These are phyloP conservation scores for Naganishia friedmannii DNA, from an alignment of 768 basidiomycete species.

Conservation along the genomic window DNA sequence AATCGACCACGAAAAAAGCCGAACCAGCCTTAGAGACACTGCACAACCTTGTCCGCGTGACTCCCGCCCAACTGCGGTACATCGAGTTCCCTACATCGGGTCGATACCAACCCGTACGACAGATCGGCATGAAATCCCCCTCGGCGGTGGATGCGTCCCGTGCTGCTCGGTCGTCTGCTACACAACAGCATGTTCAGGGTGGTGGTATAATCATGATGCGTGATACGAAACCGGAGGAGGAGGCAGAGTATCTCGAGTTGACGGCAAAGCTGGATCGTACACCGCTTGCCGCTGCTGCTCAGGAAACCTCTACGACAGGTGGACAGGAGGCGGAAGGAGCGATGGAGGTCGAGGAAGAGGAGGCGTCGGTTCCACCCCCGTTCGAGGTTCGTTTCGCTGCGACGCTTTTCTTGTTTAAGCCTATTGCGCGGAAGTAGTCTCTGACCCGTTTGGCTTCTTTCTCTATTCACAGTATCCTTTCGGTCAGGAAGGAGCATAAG, in stretches of 20 bases:
- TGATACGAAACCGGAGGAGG: slow-evolving; percentile 69
- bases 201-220: slow-evolving; percentile 82
- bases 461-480: slow-evolving; percentile 19
- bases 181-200: slow-evolving; percentile 56
- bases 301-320: slow-evolving; percentile 44
- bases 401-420: too few species aligned
- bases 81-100: slow-evolving; percentile 71
- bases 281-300: slow-evolving; percentile 49
- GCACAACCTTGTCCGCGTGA: slow-evolving; percentile 86
- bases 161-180: slow-evolving; percentile 6
- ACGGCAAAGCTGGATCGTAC: slow-evolving; percentile 39
- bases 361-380: slow-evolving; percentile 64
- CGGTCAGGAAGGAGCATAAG: slow-evolving; percentile 22
- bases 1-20: slow-evolving; percentile 55
- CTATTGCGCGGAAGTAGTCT: not conserved
- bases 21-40: slow-evolving; percentile 75
- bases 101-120: slow-evolving; percentile 84
- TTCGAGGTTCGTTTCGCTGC: slow-evolving; percentile 69
- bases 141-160: slow-evolving; percentile 11
- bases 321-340: slow-evolving; percentile 28
- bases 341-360: slow-evolving; percentile 68
- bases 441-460: not conserved
- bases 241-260: slow-evolving; percentile 70
- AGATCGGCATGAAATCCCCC: slow-evolving; percentile 58
- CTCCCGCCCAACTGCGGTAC: slow-evolving; percentile 79